Base-by-base conservation (phyloP, 495 filamentous ascomycete species). In the Penicillium fimorum region DNA sequence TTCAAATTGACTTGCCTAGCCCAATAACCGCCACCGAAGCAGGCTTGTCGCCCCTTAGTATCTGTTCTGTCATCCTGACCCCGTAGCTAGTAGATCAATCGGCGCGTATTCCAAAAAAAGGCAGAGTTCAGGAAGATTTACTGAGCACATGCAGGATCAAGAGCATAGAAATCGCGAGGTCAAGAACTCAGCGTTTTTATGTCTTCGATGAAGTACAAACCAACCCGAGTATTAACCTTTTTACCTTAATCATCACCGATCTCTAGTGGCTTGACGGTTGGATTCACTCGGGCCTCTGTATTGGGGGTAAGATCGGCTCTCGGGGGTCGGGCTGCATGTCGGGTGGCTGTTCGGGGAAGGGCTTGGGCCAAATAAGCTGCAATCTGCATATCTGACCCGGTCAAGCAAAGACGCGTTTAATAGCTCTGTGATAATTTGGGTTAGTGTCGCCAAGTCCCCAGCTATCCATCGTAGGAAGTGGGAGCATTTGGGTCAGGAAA, bases 251-350 rank as follows among this genome's bases (percentile, higher is more conserved):
- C 1, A 44, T 44, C 41, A 44, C 41, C 41, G 41, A 44, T 42
- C 4, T n/a, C n/a, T n/a, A 42, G n/a, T 44, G 41, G 41, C 3
- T 18, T 44, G 41, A 44, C 41, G 22, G 41, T 9, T 44, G 6
- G 12, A n/a, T n/a, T n/a, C n/a, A 22, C 18, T 44, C 41, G 41
- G 41, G 2, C n/a, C 41, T 20, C 41, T 22, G 18, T 44, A 20
- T 9, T 22, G 41, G 41, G 41, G 41, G 17, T 44, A 20, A 22
- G 41, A 44, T 44, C 41, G 41, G 41, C 41, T 22, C 41, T 44
- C 41, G 41, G 41, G 41, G 41, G 41, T 44, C 41, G 41, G 41
- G 41, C 17, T 42, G 38, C 38, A 42, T 42, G 38, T 42, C 38
- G 38, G 38, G 38, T 3, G 41, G 41, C 41, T 44, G 41, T 44